Evolutionary conservation across 148 eudicot genomes (phyloP), one percentile per base, ranked within the genome.

Genomic region (Camellia sinensis): DNA sequence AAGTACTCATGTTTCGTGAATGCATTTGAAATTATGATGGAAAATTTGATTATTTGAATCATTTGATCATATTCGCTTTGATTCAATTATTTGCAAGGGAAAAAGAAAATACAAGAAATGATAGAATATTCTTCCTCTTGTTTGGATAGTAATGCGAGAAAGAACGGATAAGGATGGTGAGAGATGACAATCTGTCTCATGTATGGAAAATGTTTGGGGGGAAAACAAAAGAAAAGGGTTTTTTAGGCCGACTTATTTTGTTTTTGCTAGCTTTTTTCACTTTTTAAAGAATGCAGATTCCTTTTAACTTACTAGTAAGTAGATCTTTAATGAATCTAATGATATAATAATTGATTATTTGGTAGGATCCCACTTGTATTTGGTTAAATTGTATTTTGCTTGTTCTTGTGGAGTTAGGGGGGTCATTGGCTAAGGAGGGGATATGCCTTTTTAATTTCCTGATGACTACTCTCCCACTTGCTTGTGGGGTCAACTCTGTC

Each of bases 131-230:
- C 74, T 70, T 70, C 37, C 40, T 46, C 40, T n/a, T 10, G 54
- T 46, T 70, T n/a, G 53, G 17, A 70, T 70, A 46, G 53, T n/a
- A 43, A 67, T 18, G 50, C 73, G 19, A 6, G 37, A 37, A 67
- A 15, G 18, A 19, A 68, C 43, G 57, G 3, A 48, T 3, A 70
- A 46, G 43, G 7, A 10, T 52, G 53, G 45, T 45, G 45, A 70
- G 74, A n/a, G n/a, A 48, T 70, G 54, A 70, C 74, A n/a, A 70
- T 70, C 17, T 19, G 15, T 70, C 74, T 48, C 73, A n/a, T 70
- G 15, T 70, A 45, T 54, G 14, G 52, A 44, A 18, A 69, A 69
- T 5, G 7, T 5, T 48, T 48, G 52, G 22, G 73, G 40, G 71
- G 52, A 7, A n/a, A 17, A 43, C 43, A 45, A 45, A 46, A 70